Percentiles rank a stretch among this genome's conserved stretches.
Conservation (phyloP, 1,139 yeast species). For the Debaryomyces psychrophilus region DNA sequence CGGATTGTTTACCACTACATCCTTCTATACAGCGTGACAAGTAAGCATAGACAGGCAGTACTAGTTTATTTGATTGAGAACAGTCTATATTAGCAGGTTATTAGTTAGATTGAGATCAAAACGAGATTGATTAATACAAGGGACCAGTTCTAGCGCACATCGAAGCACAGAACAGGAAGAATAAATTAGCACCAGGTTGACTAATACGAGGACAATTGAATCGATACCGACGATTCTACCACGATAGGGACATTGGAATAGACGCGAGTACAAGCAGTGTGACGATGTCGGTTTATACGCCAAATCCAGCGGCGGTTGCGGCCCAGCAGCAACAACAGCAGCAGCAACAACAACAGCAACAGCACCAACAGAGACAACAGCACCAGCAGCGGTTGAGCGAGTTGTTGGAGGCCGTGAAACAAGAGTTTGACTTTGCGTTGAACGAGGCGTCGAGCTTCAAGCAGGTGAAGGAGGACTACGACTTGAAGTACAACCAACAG, state of each 20-base stretch:
- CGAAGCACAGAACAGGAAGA: not conserved
- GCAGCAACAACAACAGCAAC: constrained; percentile 32
- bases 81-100: not conserved
- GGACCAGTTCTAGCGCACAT: constrained; percentile 2
- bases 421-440: constrained; percentile 84
- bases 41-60: not conserved
- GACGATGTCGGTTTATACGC: constrained; percentile 42
- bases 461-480: constrained; percentile 92
- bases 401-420: constrained; percentile 87
- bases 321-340: constrained; percentile 32
- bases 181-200: not conserved
- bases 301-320: constrained; percentile 34
- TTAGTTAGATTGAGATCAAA: not conserved
- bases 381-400: constrained; percentile 67
- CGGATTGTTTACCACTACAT: not conserved
- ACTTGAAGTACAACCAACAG: constrained; percentile 87
- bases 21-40: constrained; percentile 4
- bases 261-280: not conserved
- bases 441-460: constrained; percentile 87
- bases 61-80: not conserved
- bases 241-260: not conserved
- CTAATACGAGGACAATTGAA: not conserved
- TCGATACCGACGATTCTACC: not conserved
- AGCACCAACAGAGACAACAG: constrained; percentile 43
- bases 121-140: not conserved